Evolutionary conservation across 805 yeast genomes (phyloP).

Genomic region (Blastobotrys attinorum): DNA sequence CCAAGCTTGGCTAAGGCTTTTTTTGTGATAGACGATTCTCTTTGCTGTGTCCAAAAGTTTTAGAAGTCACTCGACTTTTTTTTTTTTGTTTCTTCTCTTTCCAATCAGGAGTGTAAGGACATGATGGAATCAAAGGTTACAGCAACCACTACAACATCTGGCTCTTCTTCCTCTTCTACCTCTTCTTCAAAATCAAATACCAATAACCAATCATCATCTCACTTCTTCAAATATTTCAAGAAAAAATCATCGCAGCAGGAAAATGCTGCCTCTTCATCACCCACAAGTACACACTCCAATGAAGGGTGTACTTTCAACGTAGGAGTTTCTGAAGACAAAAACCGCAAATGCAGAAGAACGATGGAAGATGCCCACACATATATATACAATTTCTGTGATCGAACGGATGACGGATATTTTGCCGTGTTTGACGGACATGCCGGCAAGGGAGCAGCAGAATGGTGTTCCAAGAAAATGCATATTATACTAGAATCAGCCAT

Average conservation of each 20-base stretch:
- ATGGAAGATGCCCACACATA: slow-evolving; percentile 97
- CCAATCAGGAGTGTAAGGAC: too few relatives aligned
- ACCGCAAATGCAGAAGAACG: slow-evolving; percentile 27
- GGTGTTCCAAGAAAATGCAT: slow-evolving; percentile 88
- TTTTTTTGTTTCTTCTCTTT: too few relatives aligned
- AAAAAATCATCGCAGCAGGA: slow-evolving; percentile 8
- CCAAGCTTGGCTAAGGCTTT: too few relatives aligned
- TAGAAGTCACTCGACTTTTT: too few relatives aligned
- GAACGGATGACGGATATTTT: slow-evolving; percentile 79
- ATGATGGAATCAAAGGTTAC: too few relatives aligned
- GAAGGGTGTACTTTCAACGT: slow-evolving; percentile 44
- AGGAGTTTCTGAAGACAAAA: slow-evolving; percentile 84
- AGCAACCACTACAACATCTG: background rate
- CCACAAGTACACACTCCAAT: background rate
- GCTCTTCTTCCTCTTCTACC: background rate
- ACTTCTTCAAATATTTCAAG: slow-evolving; percentile 12
- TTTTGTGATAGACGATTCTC: too few relatives aligned
- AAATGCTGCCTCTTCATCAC: background rate
- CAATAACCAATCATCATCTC: background rate
- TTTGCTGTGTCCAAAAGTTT: too few relatives aligned
- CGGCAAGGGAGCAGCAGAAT: slow-evolving; percentile 82
- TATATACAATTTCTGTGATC: slow-evolving; percentile 80
- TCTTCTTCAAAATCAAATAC: too few relatives aligned
- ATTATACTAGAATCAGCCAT: slow-evolving; percentile 37
- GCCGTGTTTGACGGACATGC: slow-evolving; percentile 98